Percentiles rank a stretch among this genome's conserved stretches.
These are phyloP conservation scores for Colletotrichum destructivum DNA, from an alignment of 2,329 filamentous ascomycete species.

Conservation along the genomic window DNA sequence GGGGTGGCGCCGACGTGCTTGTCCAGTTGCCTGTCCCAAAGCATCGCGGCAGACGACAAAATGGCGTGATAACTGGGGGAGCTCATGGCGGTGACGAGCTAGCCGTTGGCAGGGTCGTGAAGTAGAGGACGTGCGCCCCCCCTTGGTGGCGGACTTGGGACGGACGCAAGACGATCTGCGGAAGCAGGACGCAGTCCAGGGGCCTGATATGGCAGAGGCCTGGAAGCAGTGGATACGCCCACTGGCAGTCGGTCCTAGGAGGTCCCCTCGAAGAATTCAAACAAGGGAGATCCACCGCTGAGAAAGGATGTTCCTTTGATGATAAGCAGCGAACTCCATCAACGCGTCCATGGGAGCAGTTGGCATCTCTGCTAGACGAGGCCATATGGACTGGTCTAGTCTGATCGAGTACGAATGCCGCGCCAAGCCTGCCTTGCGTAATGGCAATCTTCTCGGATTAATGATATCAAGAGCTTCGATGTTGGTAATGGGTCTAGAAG, in stretches of 20 bases:
- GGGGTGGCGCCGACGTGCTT: neutral
- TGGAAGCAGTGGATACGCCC: constrained; percentile 23
- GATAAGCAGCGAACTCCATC: constrained; percentile 26
- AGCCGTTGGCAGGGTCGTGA: constrained; percentile 25
- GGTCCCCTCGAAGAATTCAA: constrained; percentile 5
- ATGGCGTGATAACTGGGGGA: constrained; percentile 40
- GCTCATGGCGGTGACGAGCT: constrained; percentile 37
- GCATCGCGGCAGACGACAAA: constrained; percentile 28
- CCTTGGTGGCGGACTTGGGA: constrained; percentile 33
- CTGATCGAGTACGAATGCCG: constrained; percentile 16
- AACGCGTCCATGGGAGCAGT: neutral
- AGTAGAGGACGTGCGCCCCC: constrained; percentile 34
- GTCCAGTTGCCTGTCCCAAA: constrained; percentile 13
- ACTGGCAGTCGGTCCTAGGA: constrained; percentile 9
- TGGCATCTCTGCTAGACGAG: neutral
- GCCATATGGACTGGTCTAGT: constrained; percentile 15
- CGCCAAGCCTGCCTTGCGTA: constrained; percentile 19
- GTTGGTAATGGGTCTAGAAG: neutral
- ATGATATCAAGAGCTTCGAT: constrained; percentile 7
- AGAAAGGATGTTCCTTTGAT: constrained; percentile 17
- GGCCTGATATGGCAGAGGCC: constrained; percentile 18
- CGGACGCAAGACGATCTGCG: constrained; percentile 34
- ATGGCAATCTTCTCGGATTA: constrained; percentile 1
- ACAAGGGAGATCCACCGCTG: constrained; percentile 24
- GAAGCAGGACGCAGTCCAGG: constrained; percentile 21